Conservation (phyloP, 768 basidiomycete genomes). For the Sarcodon sp. region DNA sequence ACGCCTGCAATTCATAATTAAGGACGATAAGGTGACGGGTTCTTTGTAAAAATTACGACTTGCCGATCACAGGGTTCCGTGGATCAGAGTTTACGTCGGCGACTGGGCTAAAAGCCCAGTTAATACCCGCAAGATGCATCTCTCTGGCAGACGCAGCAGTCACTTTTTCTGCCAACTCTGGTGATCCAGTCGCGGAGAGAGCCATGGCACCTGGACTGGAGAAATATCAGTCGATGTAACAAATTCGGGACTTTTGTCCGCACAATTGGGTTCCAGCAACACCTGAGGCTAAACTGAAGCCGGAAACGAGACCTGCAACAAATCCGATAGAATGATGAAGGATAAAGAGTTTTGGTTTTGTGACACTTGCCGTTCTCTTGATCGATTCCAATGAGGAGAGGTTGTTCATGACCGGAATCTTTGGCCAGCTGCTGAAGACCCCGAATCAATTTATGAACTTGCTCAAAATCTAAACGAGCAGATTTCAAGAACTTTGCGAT, state of each 20-base stretch:
- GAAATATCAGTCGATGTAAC: neutral
- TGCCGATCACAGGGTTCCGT: slow-evolving; percentile 61
- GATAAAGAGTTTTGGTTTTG: neutral
- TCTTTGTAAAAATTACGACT: slow-evolving; percentile 5
- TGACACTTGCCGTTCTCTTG: slow-evolving; percentile 52
- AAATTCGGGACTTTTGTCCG: slow-evolving; percentile 11
- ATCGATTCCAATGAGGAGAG: slow-evolving; percentile 58
- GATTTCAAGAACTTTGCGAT: no score
- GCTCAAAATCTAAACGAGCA: slow-evolving; percentile 28
- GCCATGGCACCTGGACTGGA: slow-evolving; percentile 66
- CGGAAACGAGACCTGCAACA: slow-evolving; percentile 48
- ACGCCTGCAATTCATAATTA: slow-evolving; percentile 28
- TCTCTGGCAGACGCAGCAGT: slow-evolving; percentile 42
- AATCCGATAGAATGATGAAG: neutral
- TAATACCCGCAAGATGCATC: slow-evolving; percentile 47
- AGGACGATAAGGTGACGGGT: neutral
- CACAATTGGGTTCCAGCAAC: slow-evolving; percentile 58
- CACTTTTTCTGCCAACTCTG: slow-evolving; percentile 28
- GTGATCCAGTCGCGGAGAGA: slow-evolving; percentile 39
- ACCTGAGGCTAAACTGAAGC: slow-evolving; percentile 31
- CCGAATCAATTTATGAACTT: slow-evolving; percentile 33
- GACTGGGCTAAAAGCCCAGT: slow-evolving; percentile 57
- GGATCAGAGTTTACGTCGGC: slow-evolving; percentile 64
- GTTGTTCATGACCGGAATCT: slow-evolving; percentile 38
- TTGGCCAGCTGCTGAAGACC: slow-evolving; percentile 43